Evolutionary conservation across 257 asterid species (phyloP), one percentile per base, ranked within the genome.

Genomic region (Solanum gracilifrons): DNA sequence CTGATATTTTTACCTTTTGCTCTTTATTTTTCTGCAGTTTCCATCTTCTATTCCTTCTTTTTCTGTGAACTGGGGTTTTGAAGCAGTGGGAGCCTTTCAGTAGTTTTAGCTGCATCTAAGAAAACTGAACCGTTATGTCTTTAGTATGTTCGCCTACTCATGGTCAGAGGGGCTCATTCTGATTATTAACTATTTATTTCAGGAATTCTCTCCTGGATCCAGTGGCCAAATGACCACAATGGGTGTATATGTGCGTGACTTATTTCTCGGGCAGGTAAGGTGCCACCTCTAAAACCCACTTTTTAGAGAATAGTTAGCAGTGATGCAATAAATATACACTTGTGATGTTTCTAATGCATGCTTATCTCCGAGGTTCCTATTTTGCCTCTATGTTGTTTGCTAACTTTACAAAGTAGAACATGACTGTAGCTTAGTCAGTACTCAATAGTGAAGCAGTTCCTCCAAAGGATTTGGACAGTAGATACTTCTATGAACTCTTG

Each of bases 191-290:
- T 69, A 80, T 87, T 33, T 86, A 36, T 87, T 60, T 79, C 93
- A 97, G 99, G 99, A 97, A 92, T 97, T 97, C 87, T 92, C 98
- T 85, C 98, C 99, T 88, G 98, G 99, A 90, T 95, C 97, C 35
- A 93, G 93, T 88, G 98, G 99, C 83, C 92, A 90, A 87, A 94
- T 91, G 98, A 94, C 99, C 66, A 95, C 97, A 76, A 97, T 95
- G 97, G 98, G 99, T 11, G 99, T 93, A 4, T 97, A 95, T 88
- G 89, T 97, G 85, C 97, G 98, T 16, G 99, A 97, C 92, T 93
- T 97, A 86, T 98, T 97, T 90, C 97, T 97, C 48, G 99, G 98
- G 87, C 98, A 95, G 99, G 99, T 97, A 36, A 88, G 91, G 88
- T 92, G 85, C 87, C 87, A 60, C 83, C 83, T 87, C 87, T 76